These are phyloP conservation scores for Suillus subluteus DNA, from an alignment of 768 basidiomycete genomes.

Conservation along the genomic window DNA sequence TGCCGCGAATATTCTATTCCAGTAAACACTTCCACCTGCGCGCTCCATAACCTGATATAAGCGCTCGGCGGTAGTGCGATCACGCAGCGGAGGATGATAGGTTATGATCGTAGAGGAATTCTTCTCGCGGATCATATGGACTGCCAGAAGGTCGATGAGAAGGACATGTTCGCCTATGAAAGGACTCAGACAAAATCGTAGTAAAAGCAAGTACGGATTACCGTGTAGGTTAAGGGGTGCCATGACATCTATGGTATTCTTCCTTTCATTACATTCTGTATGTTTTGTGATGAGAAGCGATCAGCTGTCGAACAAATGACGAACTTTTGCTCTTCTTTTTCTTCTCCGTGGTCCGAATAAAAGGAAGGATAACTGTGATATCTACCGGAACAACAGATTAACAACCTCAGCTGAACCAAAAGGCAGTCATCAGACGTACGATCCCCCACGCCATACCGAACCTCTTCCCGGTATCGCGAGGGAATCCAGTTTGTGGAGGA, in stretches of 20 bases:
- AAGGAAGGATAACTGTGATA: conserved; percentile 34
- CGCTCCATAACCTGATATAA: conserved; percentile 34
- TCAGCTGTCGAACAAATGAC: background rate
- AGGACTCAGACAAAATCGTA: background rate
- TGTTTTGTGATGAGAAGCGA: background rate
- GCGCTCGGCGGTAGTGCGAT: conserved; percentile 30
- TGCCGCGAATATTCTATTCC: conserved; percentile 18
- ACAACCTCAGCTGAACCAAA: background rate
- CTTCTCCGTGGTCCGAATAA: conserved; percentile 39
- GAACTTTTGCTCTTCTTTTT: conserved; percentile 6
- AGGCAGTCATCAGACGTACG: background rate
- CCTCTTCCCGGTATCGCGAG: conserved; percentile 56
- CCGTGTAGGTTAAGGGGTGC: background rate
- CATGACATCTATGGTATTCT: conserved; percentile 9
- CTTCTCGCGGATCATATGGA: conserved; percentile 40
- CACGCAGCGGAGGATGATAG: conserved; percentile 32
- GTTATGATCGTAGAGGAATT: conserved; percentile 36
- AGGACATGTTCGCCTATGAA: conserved; percentile 26
- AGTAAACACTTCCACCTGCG: conserved; percentile 36
- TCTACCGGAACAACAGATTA: conserved; percentile 31
- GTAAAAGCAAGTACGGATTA: background rate
- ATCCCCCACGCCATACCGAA: background rate
- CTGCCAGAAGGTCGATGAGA: conserved; percentile 40
- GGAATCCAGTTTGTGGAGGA: conserved; percentile 59
- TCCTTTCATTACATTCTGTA: background rate